Conservation (phyloP, 139 green algal genomes). For the Chlorella sp. region DNA sequence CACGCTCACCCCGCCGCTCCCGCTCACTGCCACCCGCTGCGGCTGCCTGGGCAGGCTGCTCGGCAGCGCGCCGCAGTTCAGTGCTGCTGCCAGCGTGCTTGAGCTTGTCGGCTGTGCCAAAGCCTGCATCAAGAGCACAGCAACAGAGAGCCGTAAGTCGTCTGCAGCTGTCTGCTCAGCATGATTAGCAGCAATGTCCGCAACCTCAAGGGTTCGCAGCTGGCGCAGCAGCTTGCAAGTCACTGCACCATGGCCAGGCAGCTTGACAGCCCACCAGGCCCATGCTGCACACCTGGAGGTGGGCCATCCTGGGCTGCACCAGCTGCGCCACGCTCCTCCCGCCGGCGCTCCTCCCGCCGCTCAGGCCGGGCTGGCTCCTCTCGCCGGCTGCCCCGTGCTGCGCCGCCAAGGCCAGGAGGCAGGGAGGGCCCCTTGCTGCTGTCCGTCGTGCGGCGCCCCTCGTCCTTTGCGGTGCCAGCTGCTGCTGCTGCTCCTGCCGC, state of each 20-base stretch:
- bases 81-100: slow-evolving; percentile 32
- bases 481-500: not conserved
- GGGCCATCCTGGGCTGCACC: not conserved
- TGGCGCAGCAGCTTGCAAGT: no score
- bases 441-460: not conserved
- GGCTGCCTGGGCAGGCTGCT: not conserved
- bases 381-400: not conserved
- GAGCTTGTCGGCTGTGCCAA: slow-evolving; percentile 28
- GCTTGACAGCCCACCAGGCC: no score
- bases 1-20: not conserved
- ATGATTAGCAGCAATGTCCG: no score
- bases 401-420: slow-evolving; percentile 24
- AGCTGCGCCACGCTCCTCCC: not conserved
- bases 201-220: no score
- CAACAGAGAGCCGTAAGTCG: no score
- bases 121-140: not conserved
- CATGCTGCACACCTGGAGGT: not conserved
- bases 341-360: slow-evolving; percentile 1
- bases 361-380: not conserved
- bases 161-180: no score
- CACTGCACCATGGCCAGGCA: no score
- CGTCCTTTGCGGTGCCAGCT: not conserved
- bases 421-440: slow-evolving; percentile 10
- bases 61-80: not conserved
- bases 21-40: not conserved